Percentiles rank a stretch among this genome's conserved stretches.
Conservation (phyloP, 768 basidiomycete species). For the Tephrocybe sp. region DNA sequence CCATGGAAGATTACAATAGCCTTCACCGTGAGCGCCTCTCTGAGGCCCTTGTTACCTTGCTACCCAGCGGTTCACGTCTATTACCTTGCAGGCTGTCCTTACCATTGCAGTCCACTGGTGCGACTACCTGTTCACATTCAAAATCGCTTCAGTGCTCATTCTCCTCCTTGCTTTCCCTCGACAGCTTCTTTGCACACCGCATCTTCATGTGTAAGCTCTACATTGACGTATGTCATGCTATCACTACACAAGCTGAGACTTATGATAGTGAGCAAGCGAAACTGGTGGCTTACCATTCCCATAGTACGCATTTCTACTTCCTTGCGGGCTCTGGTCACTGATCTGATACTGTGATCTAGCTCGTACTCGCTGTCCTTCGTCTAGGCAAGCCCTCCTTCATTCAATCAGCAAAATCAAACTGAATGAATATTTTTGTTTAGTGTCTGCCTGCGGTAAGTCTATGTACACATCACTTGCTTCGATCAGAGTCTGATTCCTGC, state of each 20-base stretch:
- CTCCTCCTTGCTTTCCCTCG: neutral
- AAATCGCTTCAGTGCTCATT: neutral
- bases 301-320: slow-evolving; percentile 15
- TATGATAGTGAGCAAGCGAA: slow-evolving; percentile 20
- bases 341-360: slow-evolving; percentile 4
- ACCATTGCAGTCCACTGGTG: slow-evolving; percentile 44
- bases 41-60: no score
- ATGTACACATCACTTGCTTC: neutral
- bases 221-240: neutral
- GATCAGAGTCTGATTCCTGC: neutral
- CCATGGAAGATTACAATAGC: slow-evolving; percentile 16
- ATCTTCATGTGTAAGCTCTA: slow-evolving; percentile 24
- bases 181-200: slow-evolving; percentile 32
- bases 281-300: slow-evolving; percentile 19
- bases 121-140: neutral
- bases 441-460: slow-evolving; percentile 18
- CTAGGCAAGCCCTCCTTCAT: slow-evolving; percentile 13
- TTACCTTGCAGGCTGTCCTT: slow-evolving; percentile 27
- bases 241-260: neutral
- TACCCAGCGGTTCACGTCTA: no score
- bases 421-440: slow-evolving; percentile 3
- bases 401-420: no score
- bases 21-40: slow-evolving; percentile 20
- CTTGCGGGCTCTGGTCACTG: neutral
- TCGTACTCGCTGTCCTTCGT: slow-evolving; percentile 18